These are phyloP conservation scores for Coffea canephora DNA, from an alignment of 257 asterid genomes.

Conservation along the genomic window DNA sequence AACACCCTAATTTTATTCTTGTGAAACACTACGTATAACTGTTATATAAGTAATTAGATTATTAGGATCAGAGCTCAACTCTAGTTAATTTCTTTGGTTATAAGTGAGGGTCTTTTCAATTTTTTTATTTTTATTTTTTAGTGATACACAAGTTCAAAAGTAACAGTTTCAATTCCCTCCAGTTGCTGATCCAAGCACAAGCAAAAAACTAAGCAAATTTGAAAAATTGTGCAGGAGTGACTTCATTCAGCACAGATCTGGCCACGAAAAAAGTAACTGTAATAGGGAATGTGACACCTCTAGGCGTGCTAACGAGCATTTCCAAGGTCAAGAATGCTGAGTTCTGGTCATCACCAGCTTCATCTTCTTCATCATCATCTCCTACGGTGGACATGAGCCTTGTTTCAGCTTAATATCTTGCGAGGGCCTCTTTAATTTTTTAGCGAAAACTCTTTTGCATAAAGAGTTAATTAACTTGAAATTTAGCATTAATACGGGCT, in stretches of 20 bases:
- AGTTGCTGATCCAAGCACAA: not conserved
- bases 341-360: constrained; percentile 65
- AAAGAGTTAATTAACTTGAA: not conserved
- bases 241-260: constrained; percentile 70
- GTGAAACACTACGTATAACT: not conserved
- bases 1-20: not conserved
- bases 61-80: not conserved
- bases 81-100: not conserved
- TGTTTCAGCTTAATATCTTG: not conserved
- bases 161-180: not conserved
- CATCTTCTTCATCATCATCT: constrained; percentile 25
- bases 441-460: not conserved
- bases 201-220: not conserved
- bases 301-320: constrained; percentile 65
- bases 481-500: not conserved
- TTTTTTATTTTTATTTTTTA: not conserved
- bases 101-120: not conserved
- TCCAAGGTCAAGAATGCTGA: constrained; percentile 81
- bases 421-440: not conserved
- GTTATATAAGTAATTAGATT: no score
- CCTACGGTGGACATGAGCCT: constrained; percentile 16
- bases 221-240: constrained; percentile 56
- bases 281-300: constrained; percentile 65
- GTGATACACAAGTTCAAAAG: not conserved
- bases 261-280: constrained; percentile 73